Conservation (phyloP, 306 rosid species). For the Quercus cerris region DNA sequence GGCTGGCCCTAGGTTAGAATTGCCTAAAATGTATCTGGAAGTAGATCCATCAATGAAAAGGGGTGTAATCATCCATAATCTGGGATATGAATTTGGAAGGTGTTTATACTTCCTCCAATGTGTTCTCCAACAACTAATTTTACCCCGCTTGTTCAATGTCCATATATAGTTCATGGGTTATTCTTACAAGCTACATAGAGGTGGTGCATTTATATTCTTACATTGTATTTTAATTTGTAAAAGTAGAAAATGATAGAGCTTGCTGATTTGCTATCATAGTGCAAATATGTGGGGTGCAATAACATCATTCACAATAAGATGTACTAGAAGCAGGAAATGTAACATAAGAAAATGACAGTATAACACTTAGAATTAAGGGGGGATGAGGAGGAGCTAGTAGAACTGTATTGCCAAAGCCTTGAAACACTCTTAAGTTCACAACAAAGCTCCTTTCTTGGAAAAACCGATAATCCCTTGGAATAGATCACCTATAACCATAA, state of each 20-base stretch:
- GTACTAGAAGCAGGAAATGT: not conserved
- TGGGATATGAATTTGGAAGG: not conserved
- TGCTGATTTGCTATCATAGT: not conserved
- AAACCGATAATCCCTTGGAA: not conserved
- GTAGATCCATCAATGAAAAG: not conserved
- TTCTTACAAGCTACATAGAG: not conserved
- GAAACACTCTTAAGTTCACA: not conserved
- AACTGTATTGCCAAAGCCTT: not conserved
- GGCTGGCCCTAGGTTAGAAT: not conserved
- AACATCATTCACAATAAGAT: not conserved
- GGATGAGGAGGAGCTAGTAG: not conserved
- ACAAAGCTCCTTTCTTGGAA: not conserved
- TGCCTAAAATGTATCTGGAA: not conserved
- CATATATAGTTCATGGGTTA: not conserved
- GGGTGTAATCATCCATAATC: not conserved
- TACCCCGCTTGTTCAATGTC: not conserved
- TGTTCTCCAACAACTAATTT: not conserved
- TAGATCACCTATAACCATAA: not conserved
- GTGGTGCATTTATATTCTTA: not conserved
- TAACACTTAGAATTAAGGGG: not conserved
- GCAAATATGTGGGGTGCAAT: not conserved
- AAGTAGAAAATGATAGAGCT: not conserved
- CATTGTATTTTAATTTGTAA: not conserved
- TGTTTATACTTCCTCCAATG: not conserved
- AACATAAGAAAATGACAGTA: not conserved